Evolutionary conservation across 75 land plant genomes (phyloP), one percentile per base, ranked within the genome.

Genomic region (Gnetum montanum): DNA sequence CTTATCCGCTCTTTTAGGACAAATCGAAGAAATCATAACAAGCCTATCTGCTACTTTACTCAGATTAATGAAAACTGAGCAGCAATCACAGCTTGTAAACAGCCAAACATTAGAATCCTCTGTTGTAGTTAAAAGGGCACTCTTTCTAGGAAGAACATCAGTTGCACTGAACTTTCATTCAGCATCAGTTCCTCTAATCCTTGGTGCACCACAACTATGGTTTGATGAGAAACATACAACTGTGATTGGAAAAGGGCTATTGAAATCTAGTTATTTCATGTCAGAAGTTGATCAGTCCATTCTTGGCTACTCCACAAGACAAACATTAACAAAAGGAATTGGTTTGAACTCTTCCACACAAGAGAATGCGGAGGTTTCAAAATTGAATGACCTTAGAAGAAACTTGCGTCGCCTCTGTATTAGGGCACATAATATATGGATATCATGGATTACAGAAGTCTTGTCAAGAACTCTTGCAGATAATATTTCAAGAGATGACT

Each of bases 351-450:
- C 46, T 47, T 60, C 58, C 49, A 50, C 68, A 27, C 49, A 61
- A 20, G 62, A 68, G 44, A 79, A 71, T 31, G 78, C 50, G 36
- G 58, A 70, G 43, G 76, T 63, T 63, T 61, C 80, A 15, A 83
- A 77, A 58, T 69, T 88, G 51, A 70, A 74, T 47, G 82, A 80
- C 55, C 72, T 93, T 6, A 66, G 43, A 46, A 63, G 57, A 40
- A 62, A 40, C 10, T 58, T 78, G 12, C 69, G 60, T 34, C 75
- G 71, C 58, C 79, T 85, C 12, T 85, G 86, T 64, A 77, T 93
- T 31, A 78, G 54, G 58, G 92, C 99, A 47, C 81, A 95, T 68
- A 71, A 47, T 36, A 63, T 95, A 34, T 95, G 99, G 99, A 94
- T 90, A 52, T 60, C 46, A 16, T 95, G 92, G 99, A 70, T 89